Conservation (phyloP, 768 basidiomycete genomes). For the Rhodotorula toruloides region DNA sequence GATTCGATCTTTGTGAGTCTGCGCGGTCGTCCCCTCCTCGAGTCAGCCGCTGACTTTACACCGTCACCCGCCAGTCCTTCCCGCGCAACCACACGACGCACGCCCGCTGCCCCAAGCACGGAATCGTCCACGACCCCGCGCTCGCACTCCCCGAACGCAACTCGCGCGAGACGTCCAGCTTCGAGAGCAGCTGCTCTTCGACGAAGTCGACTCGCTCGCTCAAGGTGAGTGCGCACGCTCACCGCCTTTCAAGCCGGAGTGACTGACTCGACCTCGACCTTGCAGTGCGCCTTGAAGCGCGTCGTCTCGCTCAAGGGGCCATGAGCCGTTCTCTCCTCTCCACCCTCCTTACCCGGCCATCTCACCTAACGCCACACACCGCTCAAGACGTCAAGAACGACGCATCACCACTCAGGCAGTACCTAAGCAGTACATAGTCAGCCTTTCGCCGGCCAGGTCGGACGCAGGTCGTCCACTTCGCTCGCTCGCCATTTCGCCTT, state of each 20-base stretch:
- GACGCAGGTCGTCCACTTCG: no score
- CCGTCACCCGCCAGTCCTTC: background rate
- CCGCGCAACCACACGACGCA: slow-evolving; percentile 12
- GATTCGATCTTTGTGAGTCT: slow-evolving; percentile 10
- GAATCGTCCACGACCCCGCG: slow-evolving; percentile 22
- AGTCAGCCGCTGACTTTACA: background rate
- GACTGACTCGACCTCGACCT: background rate
- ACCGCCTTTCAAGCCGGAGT: no score
- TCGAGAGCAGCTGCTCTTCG: background rate
- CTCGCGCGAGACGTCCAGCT: background rate
- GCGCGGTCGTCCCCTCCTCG: background rate
- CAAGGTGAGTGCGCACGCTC: background rate
- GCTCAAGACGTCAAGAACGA: background rate
- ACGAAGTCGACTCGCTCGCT: background rate
- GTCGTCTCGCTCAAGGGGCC: background rate
- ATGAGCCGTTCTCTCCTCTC: background rate
- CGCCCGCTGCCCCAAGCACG: slow-evolving; percentile 19
- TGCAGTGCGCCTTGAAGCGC: background rate
- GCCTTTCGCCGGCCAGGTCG: no score
- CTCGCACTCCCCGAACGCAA: slow-evolving; percentile 27
- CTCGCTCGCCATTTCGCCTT: no score
- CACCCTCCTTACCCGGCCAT: background rate
- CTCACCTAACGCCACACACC: background rate
- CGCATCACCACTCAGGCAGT: background rate
- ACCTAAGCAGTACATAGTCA: no score